Base-by-base conservation (phyloP, 1,284 basidiomycete species). In the Phlebopus sp. region DNA sequence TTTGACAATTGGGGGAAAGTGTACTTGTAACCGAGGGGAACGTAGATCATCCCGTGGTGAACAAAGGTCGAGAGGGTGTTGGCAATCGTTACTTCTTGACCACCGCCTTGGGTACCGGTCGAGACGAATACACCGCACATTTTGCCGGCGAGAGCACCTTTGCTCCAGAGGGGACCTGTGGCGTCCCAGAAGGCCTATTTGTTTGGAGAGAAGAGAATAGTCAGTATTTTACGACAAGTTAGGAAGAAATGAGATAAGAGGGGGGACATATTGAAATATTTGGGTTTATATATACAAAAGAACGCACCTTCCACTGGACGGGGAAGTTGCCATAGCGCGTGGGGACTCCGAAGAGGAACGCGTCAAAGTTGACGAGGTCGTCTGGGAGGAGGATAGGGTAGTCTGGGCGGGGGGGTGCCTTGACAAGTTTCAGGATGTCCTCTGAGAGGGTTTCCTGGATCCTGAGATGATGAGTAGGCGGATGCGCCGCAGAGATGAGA, bases 381-480 rank as follows among this genome's bases (percentile, higher is more conserved):
- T 76, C 72, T 37, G 86, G 79, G 14, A 74, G 75, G 63, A 94
- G 75, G 62, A 88, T 63, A 37, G 91, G 90, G 74, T 90, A 89
- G 54, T 76, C 71, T 51, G 82, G 76, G 64, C 86, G 87, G 35
- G 83, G 61, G 8, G 85, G 81, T 1, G 90, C 92, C 71, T 86
- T 69, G 81, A 97, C 82, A 71, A 84, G 81, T 52, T 66, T 66
- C 49, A 96, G 76, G 51, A 97, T 72, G 21, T 92, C 87, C n/a
- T 81, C 69, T 2, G 86, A 65, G 47, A 96, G 84, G 7, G 92
- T 97, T 75, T 97, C 94, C 47, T 84, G 71, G 59, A 95, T 82
- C 68, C 84, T 86, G 52, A 2, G 43, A 10, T 11, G 43, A 10
- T 11, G n/a, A 15, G 23, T 39, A 11, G 27, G 27, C 4, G 10